Conservation (phyloP, 208 protist genomes). For the Wallacemonas sp. region DNA sequence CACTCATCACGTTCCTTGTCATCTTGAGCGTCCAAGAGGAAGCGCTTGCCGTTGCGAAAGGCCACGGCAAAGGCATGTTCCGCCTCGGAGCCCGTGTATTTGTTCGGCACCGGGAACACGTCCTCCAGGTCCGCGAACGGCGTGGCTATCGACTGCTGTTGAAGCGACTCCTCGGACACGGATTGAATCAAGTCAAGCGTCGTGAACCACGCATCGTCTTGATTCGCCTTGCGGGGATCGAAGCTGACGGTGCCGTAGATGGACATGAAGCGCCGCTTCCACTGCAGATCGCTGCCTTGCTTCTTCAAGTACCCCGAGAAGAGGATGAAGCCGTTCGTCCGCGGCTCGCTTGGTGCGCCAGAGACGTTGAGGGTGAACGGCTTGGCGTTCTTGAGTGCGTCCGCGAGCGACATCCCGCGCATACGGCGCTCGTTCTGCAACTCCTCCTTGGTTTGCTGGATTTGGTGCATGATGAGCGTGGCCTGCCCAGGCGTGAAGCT, state of each 20-base stretch:
- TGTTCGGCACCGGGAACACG: slow-evolving; percentile 20
- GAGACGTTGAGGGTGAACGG: slow-evolving; percentile 4
- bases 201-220: slow-evolving; percentile 14
- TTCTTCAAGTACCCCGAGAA: slow-evolving; percentile 17
- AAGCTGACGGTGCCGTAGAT: slow-evolving; percentile 17
- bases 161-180: slow-evolving; percentile 16
- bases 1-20: slow-evolving; percentile 22
- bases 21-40: slow-evolving; percentile 17
- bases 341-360: background rate
- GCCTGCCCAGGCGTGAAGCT: slow-evolving; percentile 16
- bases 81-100: slow-evolving; percentile 23
- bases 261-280: slow-evolving; percentile 24
- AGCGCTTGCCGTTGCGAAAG: slow-evolving; percentile 22
- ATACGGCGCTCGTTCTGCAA: slow-evolving; percentile 16
- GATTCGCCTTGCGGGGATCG: background rate
- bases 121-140: slow-evolving; percentile 24
- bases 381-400: slow-evolving; percentile 7
- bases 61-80: slow-evolving; percentile 23
- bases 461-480: slow-evolving; percentile 13
- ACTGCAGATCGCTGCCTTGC: slow-evolving; percentile 19
- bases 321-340: slow-evolving; percentile 15
- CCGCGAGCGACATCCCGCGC: slow-evolving; percentile 8
- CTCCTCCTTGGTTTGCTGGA: slow-evolving; percentile 24
- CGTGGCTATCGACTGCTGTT: slow-evolving; percentile 16
- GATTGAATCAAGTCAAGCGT: slow-evolving; percentile 18